phyloP scores from a whole-genome alignment of 805 yeast genomes.

The Pachysolen tannophilus region DNA sequence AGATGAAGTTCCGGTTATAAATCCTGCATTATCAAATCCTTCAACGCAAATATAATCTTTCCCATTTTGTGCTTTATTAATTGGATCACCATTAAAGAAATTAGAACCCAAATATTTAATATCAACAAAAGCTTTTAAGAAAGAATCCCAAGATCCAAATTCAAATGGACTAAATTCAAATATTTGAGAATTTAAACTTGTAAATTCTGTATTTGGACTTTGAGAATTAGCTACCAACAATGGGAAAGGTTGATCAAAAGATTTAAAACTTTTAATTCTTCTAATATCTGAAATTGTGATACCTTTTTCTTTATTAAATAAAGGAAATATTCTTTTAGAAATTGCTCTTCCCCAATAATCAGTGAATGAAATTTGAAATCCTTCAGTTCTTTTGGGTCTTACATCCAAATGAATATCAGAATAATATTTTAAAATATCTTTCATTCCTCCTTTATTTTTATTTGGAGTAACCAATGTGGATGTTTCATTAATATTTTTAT shows the following conservation, averaged over 20 bases:
- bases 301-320: conserved; percentile 25
- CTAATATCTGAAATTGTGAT: conserved; percentile 31
- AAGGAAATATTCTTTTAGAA: conserved; percentile 36
- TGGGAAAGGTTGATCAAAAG: conserved; percentile 39
- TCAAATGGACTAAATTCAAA: conserved; percentile 60
- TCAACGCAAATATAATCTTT: conserved; percentile 29
- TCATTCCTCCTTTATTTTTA: conserved; percentile 3
- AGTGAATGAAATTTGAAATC: conserved; percentile 50
- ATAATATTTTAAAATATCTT: conserved; percentile 37
- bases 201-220: conserved; percentile 24
- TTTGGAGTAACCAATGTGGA: background rate
- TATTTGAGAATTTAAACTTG: conserved; percentile 32
- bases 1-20: conserved; percentile 56
- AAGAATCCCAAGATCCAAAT: conserved; percentile 60
- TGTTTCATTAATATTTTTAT: background rate
- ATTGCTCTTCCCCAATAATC: conserved; percentile 67
- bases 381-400: conserved; percentile 40
- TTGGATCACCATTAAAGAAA: conserved; percentile 20
- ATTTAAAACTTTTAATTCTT: conserved; percentile 26
- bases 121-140: conserved; percentile 38
- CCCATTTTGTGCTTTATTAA: conserved; percentile 16
- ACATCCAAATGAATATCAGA: conserved; percentile 46
- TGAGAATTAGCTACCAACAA: conserved; percentile 33
- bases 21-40: conserved; percentile 53
- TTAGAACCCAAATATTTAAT: conserved; percentile 45